Evolutionary conservation across 2,329 filamentous ascomycete genomes (phyloP), one percentile per base, ranked within the genome.

Genomic region (Ophiostoma ips): DNA sequence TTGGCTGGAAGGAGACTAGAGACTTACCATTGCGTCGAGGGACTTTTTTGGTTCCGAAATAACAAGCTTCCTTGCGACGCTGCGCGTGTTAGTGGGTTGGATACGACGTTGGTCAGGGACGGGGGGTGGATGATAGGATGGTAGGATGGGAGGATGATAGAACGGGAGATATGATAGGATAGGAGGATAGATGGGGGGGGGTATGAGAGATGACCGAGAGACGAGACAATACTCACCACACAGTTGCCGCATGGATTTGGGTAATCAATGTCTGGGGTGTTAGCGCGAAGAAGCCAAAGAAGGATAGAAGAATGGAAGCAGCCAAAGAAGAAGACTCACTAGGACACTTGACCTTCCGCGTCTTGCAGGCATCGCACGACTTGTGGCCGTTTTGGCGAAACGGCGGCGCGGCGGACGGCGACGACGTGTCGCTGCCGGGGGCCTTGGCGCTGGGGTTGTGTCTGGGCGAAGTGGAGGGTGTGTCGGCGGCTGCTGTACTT

Each of bases 271-370:
- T 56, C 43, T 59, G 51, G 3, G 33, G 3, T 11, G 46, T 30
- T 7, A 33, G 21, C 5, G 7, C n/a, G 35, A 36, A 36, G 35
- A 36, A 36, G n/a, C n/a, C n/a, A 18, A 36, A 36, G 35, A 36
- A n/a, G n/a, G n/a, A n/a, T n/a, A n/a, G n/a, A n/a, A n/a, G n/a
- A n/a, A n/a, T n/a, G n/a, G n/a, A n/a, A n/a, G n/a, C n/a, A n/a
- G n/a, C n/a, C n/a, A n/a, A n/a, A 8, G 16, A 34, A 2, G 34
- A 11, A 21, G 2, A 55, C 58, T 48, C 58, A 67, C 66, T 61
- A 18, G 61, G 59, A 53, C 65, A 68, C 48, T 65, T 63, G 18
- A 68, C 66, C 55, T 68, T 68, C 37, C 66, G 63, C n/a, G 56
- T 51, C 55, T 67, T 66, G 57, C 66, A 68, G 37, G 60, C 57